A percentile compares a stretch with the other conserved stretches of the same genome.
These are phyloP conservation scores for Fomitopsis serialis DNA, from an alignment of 768 basidiomycete species.

Conservation along the genomic window DNA sequence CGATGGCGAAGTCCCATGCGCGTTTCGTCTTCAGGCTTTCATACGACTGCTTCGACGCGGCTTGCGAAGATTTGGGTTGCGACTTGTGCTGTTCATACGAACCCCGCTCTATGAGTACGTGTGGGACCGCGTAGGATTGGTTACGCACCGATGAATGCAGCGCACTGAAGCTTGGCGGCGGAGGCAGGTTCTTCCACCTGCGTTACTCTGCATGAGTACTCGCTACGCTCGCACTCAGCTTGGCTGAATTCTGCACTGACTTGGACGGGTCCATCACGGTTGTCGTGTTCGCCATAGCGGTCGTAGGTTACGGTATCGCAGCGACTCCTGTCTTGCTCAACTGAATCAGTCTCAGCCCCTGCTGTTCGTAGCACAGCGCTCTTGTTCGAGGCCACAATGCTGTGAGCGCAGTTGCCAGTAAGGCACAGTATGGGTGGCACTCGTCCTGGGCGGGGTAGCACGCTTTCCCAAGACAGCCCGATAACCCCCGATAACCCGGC, in stretches of 20 bases:
- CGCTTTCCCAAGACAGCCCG: no score
- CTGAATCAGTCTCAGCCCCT: no score
- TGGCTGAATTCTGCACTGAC: constrained; percentile 11
- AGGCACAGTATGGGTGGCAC: no score
- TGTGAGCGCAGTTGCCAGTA: no score
- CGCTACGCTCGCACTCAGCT: not conserved
- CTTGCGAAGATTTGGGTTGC: constrained; percentile 27
- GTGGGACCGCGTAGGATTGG: not conserved
- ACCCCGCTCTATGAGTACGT: not conserved
- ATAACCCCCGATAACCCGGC: no score
- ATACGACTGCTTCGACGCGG: constrained; percentile 43
- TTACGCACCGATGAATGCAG: constrained; percentile 30
- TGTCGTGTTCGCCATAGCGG: not conserved
- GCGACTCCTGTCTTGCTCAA: no score
- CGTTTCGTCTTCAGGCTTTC: constrained; percentile 68
- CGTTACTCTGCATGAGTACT: not conserved
- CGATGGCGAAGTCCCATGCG: constrained; percentile 81
- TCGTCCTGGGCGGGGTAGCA: no score
- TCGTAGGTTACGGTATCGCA: not conserved
- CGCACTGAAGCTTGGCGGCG: constrained; percentile 65
- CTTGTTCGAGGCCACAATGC: no score
- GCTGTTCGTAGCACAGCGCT: no score
- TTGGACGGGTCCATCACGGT: constrained; percentile 12
- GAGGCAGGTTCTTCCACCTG: constrained; percentile 60
- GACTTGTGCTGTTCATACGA: constrained; percentile 35